phyloP scores from a whole-genome alignment of 306 rosid species.

The Casuarina cunninghamiana region DNA sequence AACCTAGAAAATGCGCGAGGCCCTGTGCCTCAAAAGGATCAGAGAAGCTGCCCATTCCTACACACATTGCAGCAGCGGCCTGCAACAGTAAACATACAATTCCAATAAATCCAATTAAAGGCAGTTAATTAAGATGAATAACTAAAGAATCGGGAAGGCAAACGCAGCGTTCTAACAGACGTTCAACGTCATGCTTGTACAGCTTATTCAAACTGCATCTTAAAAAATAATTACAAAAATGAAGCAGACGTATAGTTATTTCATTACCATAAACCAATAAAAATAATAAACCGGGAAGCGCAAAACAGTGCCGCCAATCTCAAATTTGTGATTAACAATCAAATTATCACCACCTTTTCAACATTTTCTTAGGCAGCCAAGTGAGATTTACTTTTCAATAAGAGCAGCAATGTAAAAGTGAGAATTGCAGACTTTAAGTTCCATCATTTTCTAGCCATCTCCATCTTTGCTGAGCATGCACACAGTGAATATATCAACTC shows the following conservation, averaged over 20 bases:
- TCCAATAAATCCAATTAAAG: conserved; percentile 17
- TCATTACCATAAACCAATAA: not conserved
- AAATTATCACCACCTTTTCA: not conserved
- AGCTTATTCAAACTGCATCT: not conserved
- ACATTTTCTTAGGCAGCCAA: not conserved
- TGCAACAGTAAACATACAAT: conserved; percentile 31
- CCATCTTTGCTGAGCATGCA: conserved; percentile 9
- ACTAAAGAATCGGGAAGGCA: not conserved
- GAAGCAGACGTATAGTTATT: not conserved
- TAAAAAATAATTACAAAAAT: not conserved
- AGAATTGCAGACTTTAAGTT: not conserved
- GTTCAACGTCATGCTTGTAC: not conserved
- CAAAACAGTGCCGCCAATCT: not conserved
- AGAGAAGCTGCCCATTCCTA: conserved; percentile 90
- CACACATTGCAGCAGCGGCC: conserved; percentile 99
- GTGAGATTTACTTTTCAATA: not conserved
- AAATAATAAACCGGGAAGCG: not conserved
- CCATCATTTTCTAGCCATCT: not conserved
- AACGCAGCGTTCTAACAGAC: not conserved
- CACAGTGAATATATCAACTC: not conserved
- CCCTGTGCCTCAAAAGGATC: conserved; percentile 95
- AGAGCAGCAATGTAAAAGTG: not conserved
- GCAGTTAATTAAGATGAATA: not conserved
- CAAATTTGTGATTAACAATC: not conserved
- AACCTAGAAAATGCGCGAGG: conserved; percentile 92